A percentile compares a stretch with the other conserved stretches of the same genome.
phyloP scores from a whole-genome alignment of 768 basidiomycete species.

The Russula brevipes region DNA sequence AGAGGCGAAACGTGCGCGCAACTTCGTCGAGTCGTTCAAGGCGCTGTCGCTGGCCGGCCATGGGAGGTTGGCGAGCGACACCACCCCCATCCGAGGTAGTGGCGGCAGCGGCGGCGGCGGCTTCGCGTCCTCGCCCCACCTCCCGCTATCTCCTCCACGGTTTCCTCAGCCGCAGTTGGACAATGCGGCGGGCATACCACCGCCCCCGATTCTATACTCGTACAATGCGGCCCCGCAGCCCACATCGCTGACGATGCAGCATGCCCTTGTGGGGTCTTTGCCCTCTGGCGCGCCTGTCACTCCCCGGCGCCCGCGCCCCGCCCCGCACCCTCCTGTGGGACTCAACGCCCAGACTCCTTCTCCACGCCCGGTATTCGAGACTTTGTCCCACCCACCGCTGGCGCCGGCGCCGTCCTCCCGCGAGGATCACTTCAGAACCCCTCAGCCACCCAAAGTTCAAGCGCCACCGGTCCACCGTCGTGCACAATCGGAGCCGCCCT shows the following conservation, averaged over 20 bases:
- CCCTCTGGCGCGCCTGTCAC: conserved; percentile 1
- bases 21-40: conserved; percentile 34
- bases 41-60: conserved; percentile 33
- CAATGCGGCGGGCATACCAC: conserved; percentile 29
- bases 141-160: conserved; percentile 3
- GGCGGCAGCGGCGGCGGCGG: background rate
- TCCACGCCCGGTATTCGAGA: background rate
- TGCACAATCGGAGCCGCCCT: conserved; percentile 23
- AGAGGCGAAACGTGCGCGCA: conserved; percentile 19
- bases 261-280: conserved; percentile 29
- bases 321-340: background rate
- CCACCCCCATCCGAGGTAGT: background rate
- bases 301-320: conserved; percentile 8
- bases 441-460: conserved; percentile 11
- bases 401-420: conserved; percentile 2
- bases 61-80: background rate
- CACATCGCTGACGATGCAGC: conserved; percentile 36
- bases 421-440: conserved; percentile 12
- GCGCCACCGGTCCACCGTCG: conserved; percentile 5
- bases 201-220: conserved; percentile 28
- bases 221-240: conserved; percentile 37
- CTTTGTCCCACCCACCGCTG: background rate
- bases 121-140: background rate
- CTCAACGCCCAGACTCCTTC: background rate
- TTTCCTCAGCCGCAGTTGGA: conserved; percentile 11